These are phyloP conservation scores for Oryza nivara DNA, from an alignment of 176 grass and related monocot genomes.

Conservation along the genomic window DNA sequence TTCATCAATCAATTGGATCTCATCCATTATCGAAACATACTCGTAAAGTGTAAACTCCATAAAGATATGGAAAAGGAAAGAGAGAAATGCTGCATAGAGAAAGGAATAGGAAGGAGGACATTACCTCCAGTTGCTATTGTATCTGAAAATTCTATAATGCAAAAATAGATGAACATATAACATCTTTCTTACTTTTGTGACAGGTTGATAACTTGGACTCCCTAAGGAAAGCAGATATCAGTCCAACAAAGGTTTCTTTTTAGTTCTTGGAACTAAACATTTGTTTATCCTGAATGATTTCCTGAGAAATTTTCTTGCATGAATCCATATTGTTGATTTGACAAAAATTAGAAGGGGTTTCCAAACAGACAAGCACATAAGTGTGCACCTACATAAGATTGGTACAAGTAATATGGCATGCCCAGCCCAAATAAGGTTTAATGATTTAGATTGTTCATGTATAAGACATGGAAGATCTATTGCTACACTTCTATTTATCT, in stretches of 20 bases:
- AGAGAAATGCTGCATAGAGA: not conserved
- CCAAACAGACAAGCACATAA: not conserved
- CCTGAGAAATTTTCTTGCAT: not conserved
- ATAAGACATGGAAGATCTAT: slow-evolving; percentile 1
- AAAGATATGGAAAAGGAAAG: slow-evolving; percentile 6
- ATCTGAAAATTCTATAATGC: slow-evolving; percentile 20
- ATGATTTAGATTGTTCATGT: slow-evolving; percentile 10
- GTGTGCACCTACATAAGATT: not conserved
- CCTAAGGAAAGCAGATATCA: slow-evolving; percentile 66
- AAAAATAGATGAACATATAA: slow-evolving; percentile 3
- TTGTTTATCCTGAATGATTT: slow-evolving; percentile 18
- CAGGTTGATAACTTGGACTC: slow-evolving; percentile 89
- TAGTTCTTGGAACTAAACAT: not conserved
- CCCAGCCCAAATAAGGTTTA: not conserved
- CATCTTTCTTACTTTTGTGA: slow-evolving; percentile 35
- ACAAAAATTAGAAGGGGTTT: not conserved
- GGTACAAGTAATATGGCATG: not conserved
- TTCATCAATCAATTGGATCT: slow-evolving; percentile 15
- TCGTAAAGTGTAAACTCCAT: slow-evolving; percentile 6
- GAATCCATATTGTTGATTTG: slow-evolving; percentile 23
- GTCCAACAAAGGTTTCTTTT: slow-evolving; percentile 59
- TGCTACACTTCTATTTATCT: not conserved
- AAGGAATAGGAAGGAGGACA: slow-evolving; percentile 8
- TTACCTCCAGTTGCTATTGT: slow-evolving; percentile 12
- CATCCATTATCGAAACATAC: slow-evolving; percentile 11